Evolutionary conservation across 139 green algal species (phyloP), one percentile per base, ranked within the genome.

Genomic region (Deuterostichococcus epilithicus): DNA sequence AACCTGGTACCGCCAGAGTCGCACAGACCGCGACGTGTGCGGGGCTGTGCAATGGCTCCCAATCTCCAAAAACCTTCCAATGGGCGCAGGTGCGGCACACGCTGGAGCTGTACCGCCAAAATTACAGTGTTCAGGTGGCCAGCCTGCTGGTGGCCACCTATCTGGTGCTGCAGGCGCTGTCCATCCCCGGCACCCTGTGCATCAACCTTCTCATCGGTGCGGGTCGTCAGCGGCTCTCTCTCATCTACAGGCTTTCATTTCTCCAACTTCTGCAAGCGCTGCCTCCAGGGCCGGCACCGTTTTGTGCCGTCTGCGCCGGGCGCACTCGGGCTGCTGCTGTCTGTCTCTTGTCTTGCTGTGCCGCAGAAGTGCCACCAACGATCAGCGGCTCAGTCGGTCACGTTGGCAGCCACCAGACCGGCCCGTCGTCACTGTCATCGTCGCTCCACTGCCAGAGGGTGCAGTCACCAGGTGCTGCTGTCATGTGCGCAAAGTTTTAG

Each of bases 341-440:
- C 26, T 71, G 66, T 22, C 28, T 30, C 66, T n/a, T n/a, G n/a
- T 38, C n/a, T 30, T 71, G 66, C 66, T 71, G 34, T 22, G 26
- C 28, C 23, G 26, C 28, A 71, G 34, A n/a, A 25, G 28, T 71
- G 18, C 36, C 28, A 39, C 20, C 26, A n/a, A 39, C 36, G 66
- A 25, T 22, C 59, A 32, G 18, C 10, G 1, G 3, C 44, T 45
- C 73, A 77, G 74, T 63, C 66, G 6, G 89, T 88, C 32, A 74
- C 81, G 34, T 81, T 89, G 2, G 83, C 85, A 6, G 85, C 83
- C 5, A 73, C 74, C 30, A n/a, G n/a, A n/a, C n/a, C n/a, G n/a
- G n/a, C 79, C 82, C 34, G 81, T 85, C 72, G 77, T 89, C 6
- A 84, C 73, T 60, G 32, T 89, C 20, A 68, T 89, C 32, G n/a